Percentiles rank a stretch among this genome's conserved stretches.
Evolutionary conservation across 495 filamentous ascomycete species (phyloP).

Genomic region (Tuber magnatum): DNA sequence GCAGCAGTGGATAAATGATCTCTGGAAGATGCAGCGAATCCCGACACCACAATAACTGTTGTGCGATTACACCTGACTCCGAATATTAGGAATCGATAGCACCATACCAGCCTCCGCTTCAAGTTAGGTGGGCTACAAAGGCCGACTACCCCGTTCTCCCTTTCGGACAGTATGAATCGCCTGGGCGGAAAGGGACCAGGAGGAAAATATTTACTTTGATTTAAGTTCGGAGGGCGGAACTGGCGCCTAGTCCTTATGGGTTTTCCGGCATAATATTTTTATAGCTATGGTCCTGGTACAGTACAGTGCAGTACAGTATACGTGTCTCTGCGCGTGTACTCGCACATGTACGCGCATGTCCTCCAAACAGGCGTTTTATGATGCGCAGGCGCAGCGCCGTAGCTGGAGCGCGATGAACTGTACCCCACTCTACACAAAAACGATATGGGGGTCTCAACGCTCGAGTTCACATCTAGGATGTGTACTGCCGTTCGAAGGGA

Average conservation of each 20-base stretch:
- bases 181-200: not conserved
- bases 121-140: not conserved
- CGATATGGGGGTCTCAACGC: not conserved
- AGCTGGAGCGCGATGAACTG: not conserved
- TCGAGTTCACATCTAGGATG: too few species aligned
- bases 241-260: not conserved
- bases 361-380: not conserved
- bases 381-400: not conserved
- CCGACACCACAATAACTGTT: not conserved
- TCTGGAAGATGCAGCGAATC: not conserved
- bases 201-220: not conserved
- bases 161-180: not conserved
- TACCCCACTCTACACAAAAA: not conserved
- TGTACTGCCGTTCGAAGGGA: too few species aligned
- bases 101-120: not conserved
- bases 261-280: too few species aligned
- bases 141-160: not conserved
- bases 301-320: too few species aligned
- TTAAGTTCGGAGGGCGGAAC: not conserved
- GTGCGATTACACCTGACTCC: not conserved
- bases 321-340: too few species aligned
- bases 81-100: not conserved
- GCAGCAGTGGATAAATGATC: not conserved
- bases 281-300: too few species aligned
- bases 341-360: not conserved